Evolutionary conservation across 1,284 basidiomycete species (phyloP).

Genomic region (Trichosporon coremiiforme): DNA sequence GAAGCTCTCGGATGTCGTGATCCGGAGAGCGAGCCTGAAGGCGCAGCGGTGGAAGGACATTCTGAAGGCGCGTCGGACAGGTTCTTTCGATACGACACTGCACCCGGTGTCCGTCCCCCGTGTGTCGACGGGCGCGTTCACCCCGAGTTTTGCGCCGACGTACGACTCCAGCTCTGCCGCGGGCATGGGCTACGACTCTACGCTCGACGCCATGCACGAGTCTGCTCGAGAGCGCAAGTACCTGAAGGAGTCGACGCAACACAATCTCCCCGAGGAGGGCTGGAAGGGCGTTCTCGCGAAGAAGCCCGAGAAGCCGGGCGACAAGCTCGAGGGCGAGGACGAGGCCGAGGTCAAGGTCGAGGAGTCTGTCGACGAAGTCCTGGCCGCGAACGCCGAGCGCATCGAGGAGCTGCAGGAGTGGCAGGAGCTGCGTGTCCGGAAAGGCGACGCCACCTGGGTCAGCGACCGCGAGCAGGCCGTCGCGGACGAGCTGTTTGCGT

Average conservation of each 20-base stretch:
- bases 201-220: constrained; percentile 48
- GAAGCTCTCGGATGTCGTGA: constrained; percentile 38
- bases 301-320: constrained; percentile 28
- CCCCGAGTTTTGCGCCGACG: constrained; percentile 46
- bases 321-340: constrained; percentile 19
- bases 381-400: constrained; percentile 40
- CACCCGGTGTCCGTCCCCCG: constrained; percentile 21
- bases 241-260: not conserved
- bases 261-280: constrained; percentile 19
- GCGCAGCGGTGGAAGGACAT: constrained; percentile 47
- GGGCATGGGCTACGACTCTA: constrained; percentile 43
- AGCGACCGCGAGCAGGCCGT: constrained; percentile 43
- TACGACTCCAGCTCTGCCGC: constrained; percentile 43
- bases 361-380: constrained; percentile 33
- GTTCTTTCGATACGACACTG: constrained; percentile 10
- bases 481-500: constrained; percentile 43
- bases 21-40: constrained; percentile 47
- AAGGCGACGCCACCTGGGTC: constrained; percentile 31
- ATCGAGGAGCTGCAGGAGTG: constrained; percentile 48
- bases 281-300: constrained; percentile 27
- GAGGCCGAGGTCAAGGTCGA: constrained; percentile 27
- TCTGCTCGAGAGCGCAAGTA: constrained; percentile 32
- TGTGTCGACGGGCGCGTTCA: constrained; percentile 28
- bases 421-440: constrained; percentile 42
- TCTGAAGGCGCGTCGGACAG: constrained; percentile 17